These are phyloP conservation scores for Fusarium burgessii DNA, from an alignment of 2,329 filamentous ascomycete genomes.

Conservation along the genomic window DNA sequence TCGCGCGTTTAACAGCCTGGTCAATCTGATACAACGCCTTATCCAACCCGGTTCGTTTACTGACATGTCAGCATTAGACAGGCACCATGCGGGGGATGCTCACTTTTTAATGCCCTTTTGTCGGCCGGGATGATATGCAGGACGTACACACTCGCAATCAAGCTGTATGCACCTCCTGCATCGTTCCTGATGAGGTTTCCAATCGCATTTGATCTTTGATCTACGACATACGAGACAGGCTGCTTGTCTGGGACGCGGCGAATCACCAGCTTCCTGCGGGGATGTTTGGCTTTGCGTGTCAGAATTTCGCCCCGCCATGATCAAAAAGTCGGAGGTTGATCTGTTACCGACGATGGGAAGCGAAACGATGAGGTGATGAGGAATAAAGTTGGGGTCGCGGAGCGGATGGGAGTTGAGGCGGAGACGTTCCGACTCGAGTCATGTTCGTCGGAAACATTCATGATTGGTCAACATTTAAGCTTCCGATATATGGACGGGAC, in stretches of 20 bases:
- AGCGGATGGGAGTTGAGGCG: constrained; percentile 19
- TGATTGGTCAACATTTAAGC: constrained; percentile 28
- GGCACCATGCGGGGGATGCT: constrained; percentile 33
- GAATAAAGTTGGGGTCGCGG: constrained; percentile 5
- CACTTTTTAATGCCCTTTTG: constrained; percentile 84
- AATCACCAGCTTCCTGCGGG: constrained; percentile 43
- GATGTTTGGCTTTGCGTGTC: constrained; percentile 28
- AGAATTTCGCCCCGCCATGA: constrained; percentile 32
- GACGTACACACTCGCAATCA: constrained; percentile 72
- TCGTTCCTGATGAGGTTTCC: constrained; percentile 61
- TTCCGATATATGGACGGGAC: constrained; percentile 16
- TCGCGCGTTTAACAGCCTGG: constrained; percentile 71
- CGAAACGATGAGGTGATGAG: constrained; percentile 12
- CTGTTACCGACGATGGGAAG: constrained; percentile 29
- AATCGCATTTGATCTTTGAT: constrained; percentile 77
- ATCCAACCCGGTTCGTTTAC: constrained; percentile 79
- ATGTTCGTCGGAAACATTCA: constrained; percentile 1
- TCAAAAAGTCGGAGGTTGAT: constrained; percentile 28
- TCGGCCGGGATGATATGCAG: constrained; percentile 78
- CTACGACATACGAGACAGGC: constrained; percentile 73
- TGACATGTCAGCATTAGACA: constrained; percentile 50
- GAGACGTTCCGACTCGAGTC: constrained; percentile 18
- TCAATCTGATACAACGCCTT: constrained; percentile 81
- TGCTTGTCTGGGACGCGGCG: constrained; percentile 55
- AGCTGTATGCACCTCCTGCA: constrained; percentile 73